A percentile compares a stretch with the other conserved stretches of the same genome.
Conservation (phyloP, 1,139 yeast species). For the Yamadazyma atlantica region DNA sequence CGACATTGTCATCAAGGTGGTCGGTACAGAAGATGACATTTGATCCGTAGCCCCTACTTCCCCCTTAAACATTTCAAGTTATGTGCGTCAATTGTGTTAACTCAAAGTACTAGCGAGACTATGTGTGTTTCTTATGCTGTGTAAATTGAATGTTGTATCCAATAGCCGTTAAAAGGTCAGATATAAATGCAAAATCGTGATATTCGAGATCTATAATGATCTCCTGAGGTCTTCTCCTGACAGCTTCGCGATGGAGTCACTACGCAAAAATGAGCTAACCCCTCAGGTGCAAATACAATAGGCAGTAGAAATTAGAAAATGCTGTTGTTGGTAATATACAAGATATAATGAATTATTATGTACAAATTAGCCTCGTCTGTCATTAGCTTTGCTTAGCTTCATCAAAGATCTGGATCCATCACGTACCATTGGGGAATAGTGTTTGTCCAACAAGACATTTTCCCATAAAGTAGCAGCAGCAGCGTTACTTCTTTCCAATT, state of each 20-base stretch:
- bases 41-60: neutral
- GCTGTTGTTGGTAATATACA: neutral
- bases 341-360: neutral
- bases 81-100: neutral
- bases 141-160: too few species aligned
- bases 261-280: too few species aligned
- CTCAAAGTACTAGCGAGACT: too few species aligned
- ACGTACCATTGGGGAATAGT: slow-evolving; percentile 78
- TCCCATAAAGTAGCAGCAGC: slow-evolving; percentile 94
- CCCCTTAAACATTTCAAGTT: neutral
- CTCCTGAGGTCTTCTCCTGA: neutral
- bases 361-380: slow-evolving; percentile 6
- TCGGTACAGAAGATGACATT: neutral
- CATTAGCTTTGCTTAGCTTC: slow-evolving; percentile 35
- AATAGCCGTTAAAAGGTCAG: neutral
- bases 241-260: too few species aligned
- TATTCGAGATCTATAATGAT: neutral
- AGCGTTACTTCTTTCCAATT: slow-evolving; percentile 75
- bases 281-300: too few species aligned
- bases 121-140: neutral
- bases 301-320: too few species aligned
- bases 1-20: neutral
- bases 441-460: slow-evolving; percentile 70
- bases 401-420: slow-evolving; percentile 46
- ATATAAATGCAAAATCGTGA: neutral